Evolutionary conservation across 129 eudicot genomes (phyloP), one percentile per base, ranked within the genome.

Genomic region (Oenanthe sinensis): DNA sequence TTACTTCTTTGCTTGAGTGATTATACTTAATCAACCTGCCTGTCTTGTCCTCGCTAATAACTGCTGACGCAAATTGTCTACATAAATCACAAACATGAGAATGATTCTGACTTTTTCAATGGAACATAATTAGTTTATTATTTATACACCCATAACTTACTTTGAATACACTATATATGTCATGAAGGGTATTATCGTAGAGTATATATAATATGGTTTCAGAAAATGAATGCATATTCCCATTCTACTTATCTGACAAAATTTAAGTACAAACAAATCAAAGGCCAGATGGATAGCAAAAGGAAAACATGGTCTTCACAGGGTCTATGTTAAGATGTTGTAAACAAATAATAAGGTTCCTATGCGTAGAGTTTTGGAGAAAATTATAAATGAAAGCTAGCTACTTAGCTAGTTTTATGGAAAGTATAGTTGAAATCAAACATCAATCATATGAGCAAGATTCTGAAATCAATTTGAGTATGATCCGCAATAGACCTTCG

Each of bases 1-100:
- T 84, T 37, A 79, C 85, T 81, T 86, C 81, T 75, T 87, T 88
- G 85, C 74, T 88, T 80, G 83, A 81, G 30, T 79, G 65, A 69
- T 89, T 77, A 70, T 88, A 94, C 81, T 85, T 90, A 69, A 94
- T 80, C 79, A 94, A 80, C 36, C 92, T 90, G 37, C 98, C 97
- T 11, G 93, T 91, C 81, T 79, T 85, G 75, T 94, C 98, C 13
- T 81, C 81, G 16, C 84, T 83, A 72, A 89, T 81, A 72, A 87
- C 43, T 19, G 82, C 62, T 30, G 79, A 65, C n/a, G 33, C 52
- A 76, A 84, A 86, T 22, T 90, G 87, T 80, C 90, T 89, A 33
- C 77, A 79, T 28, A 48, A 44, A 63, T 48, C 72, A 36, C 47
- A 30, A 15, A 60, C 50, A 30, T 74, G 14, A 40, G 47, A 24